These are phyloP conservation scores for Phylloboletellus chloephorus DNA, from an alignment of 1,284 basidiomycete species.

Conservation along the genomic window DNA sequence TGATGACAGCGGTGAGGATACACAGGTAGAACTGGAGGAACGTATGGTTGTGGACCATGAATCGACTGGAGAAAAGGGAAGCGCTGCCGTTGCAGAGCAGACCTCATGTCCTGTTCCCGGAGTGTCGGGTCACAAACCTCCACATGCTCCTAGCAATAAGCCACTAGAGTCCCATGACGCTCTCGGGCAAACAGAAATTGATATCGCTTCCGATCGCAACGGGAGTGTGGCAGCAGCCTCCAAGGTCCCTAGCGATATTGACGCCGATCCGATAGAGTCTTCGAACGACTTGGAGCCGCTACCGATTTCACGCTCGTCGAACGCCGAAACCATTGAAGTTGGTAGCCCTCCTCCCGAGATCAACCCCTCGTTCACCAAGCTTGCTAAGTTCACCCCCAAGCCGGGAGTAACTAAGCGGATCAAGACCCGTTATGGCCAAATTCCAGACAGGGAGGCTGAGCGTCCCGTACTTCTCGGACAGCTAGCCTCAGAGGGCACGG, in stretches of 20 bases:
- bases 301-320: slow-evolving; percentile 1
- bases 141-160: neutral
- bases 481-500: slow-evolving; percentile 1
- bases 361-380: neutral
- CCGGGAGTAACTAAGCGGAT: slow-evolving; percentile 33
- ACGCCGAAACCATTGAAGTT: slow-evolving; percentile 30
- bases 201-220: neutral
- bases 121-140: neutral
- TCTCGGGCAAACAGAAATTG: neutral
- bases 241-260: slow-evolving; percentile 12
- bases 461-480: slow-evolving; percentile 18
- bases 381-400: slow-evolving; percentile 20
- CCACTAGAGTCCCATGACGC: neutral
- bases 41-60: slow-evolving; percentile 17
- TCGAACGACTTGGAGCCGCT: slow-evolving; percentile 26
- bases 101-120: neutral
- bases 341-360: slow-evolving; percentile 15
- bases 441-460: slow-evolving; percentile 16
- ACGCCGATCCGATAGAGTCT: slow-evolving; percentile 32
- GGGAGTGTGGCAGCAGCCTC: neutral
- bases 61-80: slow-evolving; percentile 5
- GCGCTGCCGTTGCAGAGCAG: neutral
- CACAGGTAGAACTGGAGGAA: slow-evolving; percentile 20
- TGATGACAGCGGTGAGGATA: slow-evolving; percentile 16
- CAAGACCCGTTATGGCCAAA: slow-evolving; percentile 34